phyloP scores from a whole-genome alignment of 2,329 filamentous ascomycete species.

The Chaetomiaceae sp. region DNA sequence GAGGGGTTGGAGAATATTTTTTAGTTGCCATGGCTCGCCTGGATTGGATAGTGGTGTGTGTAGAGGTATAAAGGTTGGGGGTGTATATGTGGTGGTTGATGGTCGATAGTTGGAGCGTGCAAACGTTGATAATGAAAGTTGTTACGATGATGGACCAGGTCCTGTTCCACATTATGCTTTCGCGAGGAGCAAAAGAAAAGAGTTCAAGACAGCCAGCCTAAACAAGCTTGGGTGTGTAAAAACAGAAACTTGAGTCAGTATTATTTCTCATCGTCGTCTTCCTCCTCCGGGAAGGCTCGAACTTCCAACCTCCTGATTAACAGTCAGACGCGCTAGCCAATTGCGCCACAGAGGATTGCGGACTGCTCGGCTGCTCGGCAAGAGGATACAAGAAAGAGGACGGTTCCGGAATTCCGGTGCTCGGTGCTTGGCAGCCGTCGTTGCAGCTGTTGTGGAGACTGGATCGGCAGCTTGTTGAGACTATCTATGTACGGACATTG shows the following conservation, averaged over 20 bases:
- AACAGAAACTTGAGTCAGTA: too few relatives aligned
- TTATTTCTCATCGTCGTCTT: too few relatives aligned
- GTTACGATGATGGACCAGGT: too few relatives aligned
- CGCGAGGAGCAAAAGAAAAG: too few relatives aligned
- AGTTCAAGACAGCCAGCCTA: too few relatives aligned
- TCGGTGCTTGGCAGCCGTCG: neutral
- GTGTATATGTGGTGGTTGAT: too few relatives aligned
- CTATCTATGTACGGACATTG: neutral
- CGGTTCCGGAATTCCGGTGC: too few relatives aligned
- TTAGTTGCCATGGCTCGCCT: too few relatives aligned
- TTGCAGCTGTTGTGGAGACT: conserved; percentile 1
- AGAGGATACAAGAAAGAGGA: too few relatives aligned
- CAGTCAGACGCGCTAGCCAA: conserved; percentile 59
- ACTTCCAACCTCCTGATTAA: conserved; percentile 37
- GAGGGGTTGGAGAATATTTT: conserved; percentile 74
- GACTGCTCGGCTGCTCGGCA: too few relatives aligned
- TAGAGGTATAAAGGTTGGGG: neutral
- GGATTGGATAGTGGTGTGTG: neutral
- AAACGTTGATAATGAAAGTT: neutral
- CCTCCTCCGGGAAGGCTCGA: conserved; percentile 23
- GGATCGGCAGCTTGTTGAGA: neutral
- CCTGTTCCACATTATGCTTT: too few relatives aligned
- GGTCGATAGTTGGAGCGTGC: neutral
- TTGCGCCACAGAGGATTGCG: conserved; percentile 37
- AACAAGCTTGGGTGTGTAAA: too few relatives aligned